Evolutionary conservation across 768 basidiomycete genomes (phyloP), one percentile per base, ranked within the genome.

Genomic region (Panaeolus cyanescens): DNA sequence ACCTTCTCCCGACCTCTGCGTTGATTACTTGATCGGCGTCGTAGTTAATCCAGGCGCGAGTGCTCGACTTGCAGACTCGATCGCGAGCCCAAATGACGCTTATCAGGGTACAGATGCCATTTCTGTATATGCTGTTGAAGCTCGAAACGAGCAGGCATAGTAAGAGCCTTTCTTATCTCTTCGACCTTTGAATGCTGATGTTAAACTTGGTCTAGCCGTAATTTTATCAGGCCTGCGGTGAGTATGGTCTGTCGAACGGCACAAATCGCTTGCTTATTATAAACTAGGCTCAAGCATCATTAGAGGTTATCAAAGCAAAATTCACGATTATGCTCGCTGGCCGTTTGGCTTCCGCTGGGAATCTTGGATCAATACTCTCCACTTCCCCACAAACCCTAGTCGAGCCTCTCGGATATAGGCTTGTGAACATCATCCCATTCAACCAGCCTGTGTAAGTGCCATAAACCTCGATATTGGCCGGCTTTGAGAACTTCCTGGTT

Each of bases 71-170:
- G 68, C 72, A 33, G 59, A 64, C 8, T 75, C 80, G 32, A 72
- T 84, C 17, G 67, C 71, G 4, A 62, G 70, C 5, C 76, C 75
- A 0, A 72, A 86, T 59, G 60, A 72, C 2, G 59, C 74, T 0
- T 88, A 87, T 58, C 75, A 86, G 60, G 79, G 80, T 0, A 74
- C 80, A 0, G 63, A 65, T 2, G 85, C 84, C 1, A 73, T 89
- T 3, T 85, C 81, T 0, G 80, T 78, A 20, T 83, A 79, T 58
- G 74, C 69, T 0, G 77, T 74, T 0, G 79, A 82, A 59, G 88
- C 83, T n/a, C 75, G 88, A 20, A 88, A 84, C 54, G 87, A 88
- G 63, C 85, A 83, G 59, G 81, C 80, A 4, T 88, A 78, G 88
- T 89, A 67, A 68, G 84, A 68, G 7, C n/a, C 19, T 6, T 30